A percentile compares a stretch with the other conserved stretches of the same genome.
Conservation (phyloP, 768 basidiomycete genomes). For the Coprinellus micaceus region DNA sequence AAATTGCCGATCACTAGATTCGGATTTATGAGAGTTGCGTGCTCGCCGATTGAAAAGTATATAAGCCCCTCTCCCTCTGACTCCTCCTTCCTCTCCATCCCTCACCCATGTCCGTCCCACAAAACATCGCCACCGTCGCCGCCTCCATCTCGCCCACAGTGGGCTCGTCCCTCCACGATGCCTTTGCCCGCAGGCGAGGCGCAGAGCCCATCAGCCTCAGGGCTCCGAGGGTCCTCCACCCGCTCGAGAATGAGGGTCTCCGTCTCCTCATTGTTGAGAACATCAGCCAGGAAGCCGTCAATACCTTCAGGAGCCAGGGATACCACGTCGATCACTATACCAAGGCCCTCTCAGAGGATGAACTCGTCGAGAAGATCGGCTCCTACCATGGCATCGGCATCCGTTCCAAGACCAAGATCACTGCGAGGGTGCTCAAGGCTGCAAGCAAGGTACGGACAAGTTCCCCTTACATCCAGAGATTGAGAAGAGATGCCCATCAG, state of each 20-base stretch:
- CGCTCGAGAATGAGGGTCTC: constrained; percentile 76
- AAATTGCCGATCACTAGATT: constrained; percentile 6
- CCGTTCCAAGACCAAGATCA: constrained; percentile 96
- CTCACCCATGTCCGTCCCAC: constrained; percentile 46
- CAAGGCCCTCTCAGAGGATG: constrained; percentile 87
- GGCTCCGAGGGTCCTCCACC: constrained; percentile 71
- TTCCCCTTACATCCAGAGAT: not conserved
- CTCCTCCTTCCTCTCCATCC: not conserved
- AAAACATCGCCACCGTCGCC: constrained; percentile 40
- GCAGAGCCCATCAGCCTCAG: constrained; percentile 38
- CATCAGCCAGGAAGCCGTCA: constrained; percentile 87
- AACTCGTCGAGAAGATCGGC: constrained; percentile 80
- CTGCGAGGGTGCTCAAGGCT: constrained; percentile 81
- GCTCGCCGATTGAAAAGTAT: constrained; percentile 14
- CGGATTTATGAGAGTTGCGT: constrained; percentile 12
- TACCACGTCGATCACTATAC: constrained; percentile 89
- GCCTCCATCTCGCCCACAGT: constrained; percentile 52
- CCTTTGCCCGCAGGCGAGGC: constrained; percentile 36
- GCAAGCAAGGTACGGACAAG: constrained; percentile 68
- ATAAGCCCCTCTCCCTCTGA: constrained; percentile 10
- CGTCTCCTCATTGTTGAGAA: constrained; percentile 89
- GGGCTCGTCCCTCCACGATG: constrained; percentile 41
- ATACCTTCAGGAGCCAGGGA: constrained; percentile 73
- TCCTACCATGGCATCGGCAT: constrained; percentile 94
- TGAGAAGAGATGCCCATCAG: not conserved